A percentile compares a stretch with the other conserved stretches of the same genome.
These are phyloP conservation scores for Closterium sp. DNA, from an alignment of 139 green algal species.

Conservation along the genomic window DNA sequence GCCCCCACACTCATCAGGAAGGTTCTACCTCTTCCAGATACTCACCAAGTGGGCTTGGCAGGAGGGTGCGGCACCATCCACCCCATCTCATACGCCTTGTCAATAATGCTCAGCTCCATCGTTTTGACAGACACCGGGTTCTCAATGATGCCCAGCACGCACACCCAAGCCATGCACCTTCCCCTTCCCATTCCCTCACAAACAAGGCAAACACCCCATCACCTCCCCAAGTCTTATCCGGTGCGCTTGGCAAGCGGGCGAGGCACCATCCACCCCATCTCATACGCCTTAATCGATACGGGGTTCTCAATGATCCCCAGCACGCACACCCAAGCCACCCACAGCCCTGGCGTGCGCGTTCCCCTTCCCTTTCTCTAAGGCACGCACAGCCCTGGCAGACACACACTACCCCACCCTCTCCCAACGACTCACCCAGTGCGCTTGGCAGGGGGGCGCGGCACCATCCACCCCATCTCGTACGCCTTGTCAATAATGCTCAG, in stretches of 20 bases:
- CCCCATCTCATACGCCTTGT: slow-evolving; percentile 90
- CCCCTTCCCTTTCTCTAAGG: no score
- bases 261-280: slow-evolving; percentile 93
- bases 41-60: slow-evolving; percentile 64
- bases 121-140: slow-evolving; percentile 94
- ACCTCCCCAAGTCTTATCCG: neutral
- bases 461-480: slow-evolving; percentile 94
- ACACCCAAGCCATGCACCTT: neutral
- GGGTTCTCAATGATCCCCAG: slow-evolving; percentile 96
- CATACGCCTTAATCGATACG: slow-evolving; percentile 92
- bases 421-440: slow-evolving; percentile 60
- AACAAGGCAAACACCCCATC: neutral
- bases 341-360: no score
- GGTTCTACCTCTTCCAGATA: no score
- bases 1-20: neutral
- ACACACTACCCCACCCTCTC: no score
- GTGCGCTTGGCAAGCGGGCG: slow-evolving; percentile 77
- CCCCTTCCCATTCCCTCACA: neutral
- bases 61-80: slow-evolving; percentile 90
- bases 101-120: slow-evolving; percentile 93
- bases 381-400: no score
- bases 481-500: slow-evolving; percentile 91
- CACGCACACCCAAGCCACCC: slow-evolving; percentile 62
- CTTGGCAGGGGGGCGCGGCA: slow-evolving; percentile 73
- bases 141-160: slow-evolving; percentile 69